Conservation (phyloP, 2,329 filamentous ascomycete genomes). For the Fusarium haematococcum region DNA sequence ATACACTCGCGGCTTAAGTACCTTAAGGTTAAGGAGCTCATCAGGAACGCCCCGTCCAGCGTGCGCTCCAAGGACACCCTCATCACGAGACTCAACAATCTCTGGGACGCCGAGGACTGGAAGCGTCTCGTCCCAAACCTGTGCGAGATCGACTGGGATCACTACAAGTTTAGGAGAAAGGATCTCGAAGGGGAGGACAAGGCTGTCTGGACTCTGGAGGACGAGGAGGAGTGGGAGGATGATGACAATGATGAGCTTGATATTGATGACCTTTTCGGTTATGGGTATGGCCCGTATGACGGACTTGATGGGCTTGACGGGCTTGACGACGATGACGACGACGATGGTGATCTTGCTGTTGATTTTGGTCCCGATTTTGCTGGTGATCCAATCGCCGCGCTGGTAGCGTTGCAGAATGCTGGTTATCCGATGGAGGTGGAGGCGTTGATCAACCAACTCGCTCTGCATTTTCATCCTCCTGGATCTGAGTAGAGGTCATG, state of each 20-base stretch:
- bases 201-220: conserved; percentile 18
- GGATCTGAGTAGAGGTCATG: background rate
- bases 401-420: background rate
- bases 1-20: conserved; percentile 17
- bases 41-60: background rate
- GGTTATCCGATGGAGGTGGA: background rate
- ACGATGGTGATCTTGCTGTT: background rate
- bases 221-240: conserved; percentile 32
- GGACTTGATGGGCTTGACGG: background rate
- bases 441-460: background rate
- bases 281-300: background rate
- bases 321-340: background rate
- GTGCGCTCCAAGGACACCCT: background rate
- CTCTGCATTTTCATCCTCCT: background rate
- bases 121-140: conserved; percentile 19
- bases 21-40: conserved; percentile 10
- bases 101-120: conserved; percentile 11
- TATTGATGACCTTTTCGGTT: background rate
- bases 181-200: conserved; percentile 21
- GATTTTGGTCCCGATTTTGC: background rate
- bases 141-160: conserved; percentile 26
- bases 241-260: background rate
- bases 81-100: conserved; percentile 3
- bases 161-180: conserved; percentile 27
- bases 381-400: background rate